Evolutionary conservation across 1,284 basidiomycete species (phyloP).

Genomic region (Leccinum pachyderme): DNA sequence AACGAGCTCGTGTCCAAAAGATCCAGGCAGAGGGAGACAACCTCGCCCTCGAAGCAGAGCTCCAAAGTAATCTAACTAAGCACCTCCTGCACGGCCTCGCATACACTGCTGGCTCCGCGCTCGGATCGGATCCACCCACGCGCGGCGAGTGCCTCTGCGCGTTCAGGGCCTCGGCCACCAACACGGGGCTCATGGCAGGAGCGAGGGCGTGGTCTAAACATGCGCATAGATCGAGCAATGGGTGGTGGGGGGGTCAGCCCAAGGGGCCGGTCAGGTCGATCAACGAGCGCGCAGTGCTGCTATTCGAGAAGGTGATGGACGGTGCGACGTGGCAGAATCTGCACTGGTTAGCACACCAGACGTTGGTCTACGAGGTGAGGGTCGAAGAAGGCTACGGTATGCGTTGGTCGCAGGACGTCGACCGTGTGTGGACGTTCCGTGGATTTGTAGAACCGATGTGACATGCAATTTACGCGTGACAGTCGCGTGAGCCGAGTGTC

Average conservation of each 20-base stretch:
- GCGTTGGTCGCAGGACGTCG: slow-evolving; percentile 56
- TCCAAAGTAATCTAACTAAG: slow-evolving; percentile 28
- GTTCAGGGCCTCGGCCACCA: slow-evolving; percentile 44
- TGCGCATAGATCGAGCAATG: slow-evolving; percentile 44
- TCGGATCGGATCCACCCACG: slow-evolving; percentile 44
- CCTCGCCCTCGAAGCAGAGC: slow-evolving; percentile 7
- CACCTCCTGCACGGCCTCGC: slow-evolving; percentile 53
- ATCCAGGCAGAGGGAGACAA: slow-evolving; percentile 7
- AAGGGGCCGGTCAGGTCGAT: slow-evolving; percentile 47
- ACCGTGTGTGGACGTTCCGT: slow-evolving; percentile 46
- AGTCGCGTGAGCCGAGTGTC: slow-evolving; percentile 18
- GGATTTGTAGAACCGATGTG: slow-evolving; percentile 57
- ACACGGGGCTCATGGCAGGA: slow-evolving; percentile 48
- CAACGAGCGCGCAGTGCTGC: slow-evolving; percentile 45
- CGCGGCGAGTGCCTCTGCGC: slow-evolving; percentile 45
- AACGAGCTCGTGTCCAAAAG: slow-evolving; percentile 33
- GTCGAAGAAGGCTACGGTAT: slow-evolving; percentile 60
- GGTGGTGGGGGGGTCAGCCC: slow-evolving; percentile 46
- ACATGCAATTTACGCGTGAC: slow-evolving; percentile 22
- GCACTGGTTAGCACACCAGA: slow-evolving; percentile 57
- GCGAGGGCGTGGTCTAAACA: slow-evolving; percentile 63
- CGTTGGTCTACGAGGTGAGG: slow-evolving; percentile 57
- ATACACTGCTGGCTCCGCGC: slow-evolving; percentile 55
- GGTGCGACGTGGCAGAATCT: slow-evolving; percentile 54
- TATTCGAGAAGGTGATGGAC: slow-evolving; percentile 52